A percentile compares a stretch with the other conserved stretches of the same genome.
Conservation (phyloP, 495 filamentous ascomycete genomes). For the Neurospora africana region DNA sequence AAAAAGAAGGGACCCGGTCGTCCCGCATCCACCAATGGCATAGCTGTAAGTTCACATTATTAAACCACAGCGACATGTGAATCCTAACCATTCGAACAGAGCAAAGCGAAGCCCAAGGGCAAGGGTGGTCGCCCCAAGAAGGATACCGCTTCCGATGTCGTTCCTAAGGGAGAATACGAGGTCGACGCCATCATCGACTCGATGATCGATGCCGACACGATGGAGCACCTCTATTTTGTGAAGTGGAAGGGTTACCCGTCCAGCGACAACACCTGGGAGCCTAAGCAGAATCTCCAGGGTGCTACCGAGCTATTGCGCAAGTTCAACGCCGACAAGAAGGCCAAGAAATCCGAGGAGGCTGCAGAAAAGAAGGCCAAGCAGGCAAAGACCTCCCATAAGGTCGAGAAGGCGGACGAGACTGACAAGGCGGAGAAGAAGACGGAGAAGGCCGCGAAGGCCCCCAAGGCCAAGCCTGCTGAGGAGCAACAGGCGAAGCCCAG, state of each 20-base stretch:
- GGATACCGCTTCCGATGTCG: constrained; percentile 2
- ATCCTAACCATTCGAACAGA: constrained; percentile 4
- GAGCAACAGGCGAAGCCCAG: background rate
- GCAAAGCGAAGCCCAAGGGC: constrained; percentile 9
- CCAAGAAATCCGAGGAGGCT: constrained; percentile 5
- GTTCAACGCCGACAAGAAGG: constrained; percentile 21
- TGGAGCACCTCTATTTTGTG: constrained; percentile 25
- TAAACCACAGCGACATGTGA: background rate
- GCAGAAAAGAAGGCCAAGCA: background rate
- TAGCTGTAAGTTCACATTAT: constrained; percentile 4
- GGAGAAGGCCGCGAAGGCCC: constrained; percentile 5
- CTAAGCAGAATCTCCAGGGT: constrained; percentile 21
- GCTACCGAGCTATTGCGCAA: constrained; percentile 15
- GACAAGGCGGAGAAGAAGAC: constrained; percentile 7
- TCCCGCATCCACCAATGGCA: constrained; percentile 9
- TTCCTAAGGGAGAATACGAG: constrained; percentile 20
- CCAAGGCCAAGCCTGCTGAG: background rate
- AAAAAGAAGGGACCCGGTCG: constrained; percentile 9
- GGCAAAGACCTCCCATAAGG: background rate
- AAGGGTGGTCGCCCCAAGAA: constrained; percentile 12
- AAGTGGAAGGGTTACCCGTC: constrained; percentile 32
- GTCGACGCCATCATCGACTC: constrained; percentile 29
- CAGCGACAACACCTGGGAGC: constrained; percentile 34
- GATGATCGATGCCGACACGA: constrained; percentile 20
- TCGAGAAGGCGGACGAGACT: background rate